Evolutionary conservation across 2,329 filamentous ascomycete species (phyloP).

Genomic region (Alternaria solani): DNA sequence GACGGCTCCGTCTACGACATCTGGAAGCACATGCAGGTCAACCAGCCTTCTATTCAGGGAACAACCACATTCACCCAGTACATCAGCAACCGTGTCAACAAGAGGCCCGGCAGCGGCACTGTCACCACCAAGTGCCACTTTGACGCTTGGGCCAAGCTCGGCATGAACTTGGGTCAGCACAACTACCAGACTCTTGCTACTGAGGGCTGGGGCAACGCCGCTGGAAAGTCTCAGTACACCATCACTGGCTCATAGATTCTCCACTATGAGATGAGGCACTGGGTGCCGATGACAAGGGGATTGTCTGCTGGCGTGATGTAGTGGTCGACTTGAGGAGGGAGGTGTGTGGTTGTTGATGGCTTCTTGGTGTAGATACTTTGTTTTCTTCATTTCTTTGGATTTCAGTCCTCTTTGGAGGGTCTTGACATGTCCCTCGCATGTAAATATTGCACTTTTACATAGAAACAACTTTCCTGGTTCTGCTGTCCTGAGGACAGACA

Average conservation of each 20-base stretch:
- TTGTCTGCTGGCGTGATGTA: neutral
- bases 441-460: conserved; percentile 10
- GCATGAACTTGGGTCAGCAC: conserved; percentile 37
- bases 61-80: conserved; percentile 61
- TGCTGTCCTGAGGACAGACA: conserved; percentile 1
- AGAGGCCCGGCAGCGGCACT: conserved; percentile 40
- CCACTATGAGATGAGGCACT: neutral
- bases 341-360: neutral
- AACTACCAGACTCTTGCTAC: conserved; percentile 43
- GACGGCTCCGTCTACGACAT: conserved; percentile 44
- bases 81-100: conserved; percentile 48
- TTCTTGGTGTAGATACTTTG: conserved; percentile 4
- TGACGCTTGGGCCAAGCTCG: conserved; percentile 38
- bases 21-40: conserved; percentile 44
- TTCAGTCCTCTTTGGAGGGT: conserved; percentile 2
- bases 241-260: conserved; percentile 25
- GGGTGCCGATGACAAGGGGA: neutral
- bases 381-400: neutral
- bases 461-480: neutral
- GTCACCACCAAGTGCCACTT: conserved; percentile 44
- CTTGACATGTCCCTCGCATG: conserved; percentile 5
- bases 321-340: neutral
- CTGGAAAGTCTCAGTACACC: conserved; percentile 40
- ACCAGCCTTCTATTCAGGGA: conserved; percentile 59
- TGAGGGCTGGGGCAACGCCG: conserved; percentile 42